These are phyloP conservation scores for Astraeus odoratus DNA, from an alignment of 768 basidiomycete species.

Conservation along the genomic window DNA sequence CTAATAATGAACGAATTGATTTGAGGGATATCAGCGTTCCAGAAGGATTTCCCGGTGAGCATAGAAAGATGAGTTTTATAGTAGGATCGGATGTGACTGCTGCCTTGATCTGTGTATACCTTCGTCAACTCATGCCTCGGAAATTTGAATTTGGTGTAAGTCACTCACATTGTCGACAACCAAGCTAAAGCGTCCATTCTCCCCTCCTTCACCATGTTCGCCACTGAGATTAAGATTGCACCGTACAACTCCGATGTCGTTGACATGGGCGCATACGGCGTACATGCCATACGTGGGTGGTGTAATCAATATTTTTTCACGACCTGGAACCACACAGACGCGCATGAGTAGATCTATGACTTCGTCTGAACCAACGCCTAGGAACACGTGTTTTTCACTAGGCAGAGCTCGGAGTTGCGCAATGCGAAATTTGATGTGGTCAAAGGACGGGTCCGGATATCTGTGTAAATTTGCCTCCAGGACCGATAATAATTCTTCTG, in stretches of 20 bases:
- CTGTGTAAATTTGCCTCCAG: conserved; percentile 63
- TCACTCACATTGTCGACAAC: conserved; percentile 62
- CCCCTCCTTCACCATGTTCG: conserved; percentile 65
- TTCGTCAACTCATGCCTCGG: conserved; percentile 1
- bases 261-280: conserved; percentile 87
- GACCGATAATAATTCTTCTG: conserved; percentile 31
- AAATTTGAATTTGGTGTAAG: background rate
- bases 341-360: conserved; percentile 93
- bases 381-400: conserved; percentile 63
- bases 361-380: conserved; percentile 97
- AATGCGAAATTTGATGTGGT: conserved; percentile 68
- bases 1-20: conserved; percentile 61
- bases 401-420: conserved; percentile 68
- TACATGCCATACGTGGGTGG: conserved; percentile 99
- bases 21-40: conserved; percentile 77
- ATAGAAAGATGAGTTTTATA: conserved; percentile 90
- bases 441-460: conserved; percentile 91
- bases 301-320: conserved; percentile 79
- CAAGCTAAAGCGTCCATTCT: conserved; percentile 64
- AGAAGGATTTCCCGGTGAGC: conserved; percentile 96
- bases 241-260: conserved; percentile 80
- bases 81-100: conserved; percentile 60
- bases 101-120: conserved; percentile 55
- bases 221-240: conserved; percentile 61
- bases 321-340: conserved; percentile 72